Conservation (phyloP, 2,329 filamentous ascomycete genomes). For the Scedosporium minutisporum region DNA sequence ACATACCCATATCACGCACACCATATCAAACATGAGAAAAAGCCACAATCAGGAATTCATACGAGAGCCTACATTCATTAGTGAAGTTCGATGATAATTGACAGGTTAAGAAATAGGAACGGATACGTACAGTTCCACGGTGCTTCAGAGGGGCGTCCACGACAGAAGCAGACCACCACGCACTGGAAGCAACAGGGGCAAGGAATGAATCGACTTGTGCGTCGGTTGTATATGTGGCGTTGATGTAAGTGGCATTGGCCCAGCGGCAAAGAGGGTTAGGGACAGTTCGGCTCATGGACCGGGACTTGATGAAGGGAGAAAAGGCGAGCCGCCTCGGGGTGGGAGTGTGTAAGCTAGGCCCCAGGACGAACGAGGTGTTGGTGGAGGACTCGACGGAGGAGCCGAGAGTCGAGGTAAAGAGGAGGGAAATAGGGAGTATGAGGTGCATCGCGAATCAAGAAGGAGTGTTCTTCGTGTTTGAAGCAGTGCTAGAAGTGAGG, state of each 20-base stretch:
- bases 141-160: not conserved
- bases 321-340: not conserved
- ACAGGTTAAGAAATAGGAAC: not conserved
- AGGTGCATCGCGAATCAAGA: not conserved
- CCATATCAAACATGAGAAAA: not conserved
- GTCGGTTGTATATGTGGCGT: not conserved
- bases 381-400: not conserved
- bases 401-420: not conserved
- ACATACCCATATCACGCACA: not conserved
- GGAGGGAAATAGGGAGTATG: not conserved
- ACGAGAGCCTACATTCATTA: not conserved
- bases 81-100: not conserved
- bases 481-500: not conserved
- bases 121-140: not conserved
- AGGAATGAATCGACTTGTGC: not conserved
- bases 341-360: not conserved
- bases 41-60: not conserved
- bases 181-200: not conserved
- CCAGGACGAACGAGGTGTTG: not conserved
- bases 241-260: not conserved
- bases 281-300: not conserved
- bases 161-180: not conserved
- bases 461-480: not conserved
- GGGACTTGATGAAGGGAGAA: not conserved
- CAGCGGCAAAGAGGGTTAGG: not conserved